phyloP scores from a whole-genome alignment of 345 rosid species.

The Eutrema heterophyllum region DNA sequence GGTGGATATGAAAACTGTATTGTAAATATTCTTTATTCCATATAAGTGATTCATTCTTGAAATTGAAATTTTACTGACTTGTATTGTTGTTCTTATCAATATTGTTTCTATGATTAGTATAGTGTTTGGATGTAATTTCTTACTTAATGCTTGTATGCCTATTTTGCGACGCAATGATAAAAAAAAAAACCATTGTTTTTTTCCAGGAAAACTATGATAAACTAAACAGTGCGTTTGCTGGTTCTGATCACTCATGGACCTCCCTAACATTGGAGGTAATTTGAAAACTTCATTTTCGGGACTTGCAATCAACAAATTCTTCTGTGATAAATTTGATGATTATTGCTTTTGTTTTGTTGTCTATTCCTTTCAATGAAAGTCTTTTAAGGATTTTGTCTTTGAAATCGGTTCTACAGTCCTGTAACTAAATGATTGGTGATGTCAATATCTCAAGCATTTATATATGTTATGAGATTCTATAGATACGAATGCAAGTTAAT shows the following conservation, averaged over 20 bases:
- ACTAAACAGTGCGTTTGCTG: constrained; percentile 56
- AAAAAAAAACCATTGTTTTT: neutral
- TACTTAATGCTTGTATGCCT: neutral
- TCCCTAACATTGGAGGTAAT: constrained; percentile 69
- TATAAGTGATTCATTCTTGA: neutral
- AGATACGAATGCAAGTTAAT: neutral
- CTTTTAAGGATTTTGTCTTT: neutral
- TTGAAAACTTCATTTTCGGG: neutral
- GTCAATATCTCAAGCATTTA: neutral
- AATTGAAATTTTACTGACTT: neutral
- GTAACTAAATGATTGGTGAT: neutral
- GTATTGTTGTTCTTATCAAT: neutral
- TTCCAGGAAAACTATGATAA: constrained; percentile 60
- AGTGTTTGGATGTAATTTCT: neutral
- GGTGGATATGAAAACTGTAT: no score
- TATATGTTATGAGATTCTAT: neutral
- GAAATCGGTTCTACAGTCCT: neutral
- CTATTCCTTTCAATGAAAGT: neutral
- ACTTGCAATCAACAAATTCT: neutral
- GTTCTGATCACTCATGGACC: constrained; percentile 82
- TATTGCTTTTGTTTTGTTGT: neutral
- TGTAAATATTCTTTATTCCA: neutral
- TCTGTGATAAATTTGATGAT: neutral
- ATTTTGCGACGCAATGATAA: neutral
- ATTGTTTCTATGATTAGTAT: no score